Evolutionary conservation across 352 stramenopile genomes (phyloP).

Genomic region (Globisporangium apiculatum): DNA sequence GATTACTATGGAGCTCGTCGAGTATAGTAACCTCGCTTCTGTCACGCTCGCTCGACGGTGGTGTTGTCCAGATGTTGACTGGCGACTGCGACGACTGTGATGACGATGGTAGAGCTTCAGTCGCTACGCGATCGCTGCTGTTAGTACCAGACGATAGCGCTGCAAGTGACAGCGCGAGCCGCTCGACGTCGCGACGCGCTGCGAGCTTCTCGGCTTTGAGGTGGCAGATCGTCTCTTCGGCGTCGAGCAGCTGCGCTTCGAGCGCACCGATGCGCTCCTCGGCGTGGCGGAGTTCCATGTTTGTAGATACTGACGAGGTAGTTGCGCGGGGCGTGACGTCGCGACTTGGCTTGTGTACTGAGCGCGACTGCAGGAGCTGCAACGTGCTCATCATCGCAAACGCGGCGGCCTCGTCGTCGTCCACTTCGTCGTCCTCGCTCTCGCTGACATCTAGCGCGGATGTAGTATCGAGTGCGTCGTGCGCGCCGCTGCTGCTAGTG

Average conservation of each 20-base stretch:
- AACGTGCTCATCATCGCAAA: slow-evolving; percentile 13
- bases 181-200: slow-evolving; percentile 46
- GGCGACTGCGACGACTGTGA: background rate
- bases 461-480: background rate
- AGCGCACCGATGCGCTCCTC: slow-evolving; percentile 48
- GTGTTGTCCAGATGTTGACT: slow-evolving; percentile 1
- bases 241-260: slow-evolving; percentile 48
- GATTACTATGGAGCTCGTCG: slow-evolving; percentile 26
- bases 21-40: slow-evolving; percentile 16
- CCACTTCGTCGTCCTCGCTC: slow-evolving; percentile 8
- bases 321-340: background rate
- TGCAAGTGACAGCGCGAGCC: slow-evolving; percentile 18
- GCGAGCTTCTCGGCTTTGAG: slow-evolving; percentile 64
- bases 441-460: background rate
- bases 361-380: slow-evolving; percentile 10
- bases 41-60: background rate
- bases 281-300: slow-evolving; percentile 37
- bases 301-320: background rate
- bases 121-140: background rate
- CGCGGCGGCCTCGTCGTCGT: slow-evolving; percentile 9
- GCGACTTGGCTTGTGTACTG: background rate
- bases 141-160: background rate
- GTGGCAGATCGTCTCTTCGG: slow-evolving; percentile 71
- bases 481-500: background rate
- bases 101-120: background rate